Conservation (phyloP, 179 eudicot genomes). For the Beta macrorhiza region DNA sequence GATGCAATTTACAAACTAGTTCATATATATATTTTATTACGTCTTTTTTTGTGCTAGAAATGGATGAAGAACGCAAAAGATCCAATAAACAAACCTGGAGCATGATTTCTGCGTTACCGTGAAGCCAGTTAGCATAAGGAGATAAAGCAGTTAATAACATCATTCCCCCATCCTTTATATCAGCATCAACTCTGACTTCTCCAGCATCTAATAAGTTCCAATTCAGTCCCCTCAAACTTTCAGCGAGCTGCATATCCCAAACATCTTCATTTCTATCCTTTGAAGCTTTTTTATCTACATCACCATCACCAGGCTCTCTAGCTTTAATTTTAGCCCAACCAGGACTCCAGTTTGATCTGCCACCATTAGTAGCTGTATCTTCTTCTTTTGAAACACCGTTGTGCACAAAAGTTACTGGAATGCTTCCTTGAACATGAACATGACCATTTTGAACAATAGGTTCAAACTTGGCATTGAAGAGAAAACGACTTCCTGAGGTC, state of each 20-base stretch:
- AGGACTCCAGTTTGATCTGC: slow-evolving; percentile 66
- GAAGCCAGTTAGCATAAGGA: slow-evolving; percentile 96
- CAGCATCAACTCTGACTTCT: slow-evolving; percentile 99
- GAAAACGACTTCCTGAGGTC: slow-evolving; percentile 88
- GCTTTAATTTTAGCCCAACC: slow-evolving; percentile 73
- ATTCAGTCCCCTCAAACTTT: slow-evolving; percentile 83
- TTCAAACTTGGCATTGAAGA: slow-evolving; percentile 96
- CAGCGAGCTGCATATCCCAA: slow-evolving; percentile 93
- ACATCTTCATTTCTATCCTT: slow-evolving; percentile 86
- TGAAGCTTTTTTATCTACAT: slow-evolving; percentile 55
- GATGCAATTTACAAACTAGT: slow-evolving; percentile 1
- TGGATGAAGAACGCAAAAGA: background rate
- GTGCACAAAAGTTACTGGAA: slow-evolving; percentile 76
- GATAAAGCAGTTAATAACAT: slow-evolving; percentile 91
- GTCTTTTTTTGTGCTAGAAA: background rate
- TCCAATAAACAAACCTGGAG: slow-evolving; percentile 63
- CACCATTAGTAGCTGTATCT: slow-evolving; percentile 51
- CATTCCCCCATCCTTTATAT: slow-evolving; percentile 99
- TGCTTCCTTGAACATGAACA: slow-evolving; percentile 97
- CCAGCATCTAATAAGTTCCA: slow-evolving; percentile 94
- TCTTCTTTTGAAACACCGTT: slow-evolving; percentile 58
- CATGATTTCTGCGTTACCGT: slow-evolving; percentile 91
- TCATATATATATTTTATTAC: background rate
- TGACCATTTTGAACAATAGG: slow-evolving; percentile 95
- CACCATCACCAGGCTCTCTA: slow-evolving; percentile 57